Base-by-base conservation (phyloP, 2,329 filamentous ascomycete species). In the Colletotrichum liriopes region DNA sequence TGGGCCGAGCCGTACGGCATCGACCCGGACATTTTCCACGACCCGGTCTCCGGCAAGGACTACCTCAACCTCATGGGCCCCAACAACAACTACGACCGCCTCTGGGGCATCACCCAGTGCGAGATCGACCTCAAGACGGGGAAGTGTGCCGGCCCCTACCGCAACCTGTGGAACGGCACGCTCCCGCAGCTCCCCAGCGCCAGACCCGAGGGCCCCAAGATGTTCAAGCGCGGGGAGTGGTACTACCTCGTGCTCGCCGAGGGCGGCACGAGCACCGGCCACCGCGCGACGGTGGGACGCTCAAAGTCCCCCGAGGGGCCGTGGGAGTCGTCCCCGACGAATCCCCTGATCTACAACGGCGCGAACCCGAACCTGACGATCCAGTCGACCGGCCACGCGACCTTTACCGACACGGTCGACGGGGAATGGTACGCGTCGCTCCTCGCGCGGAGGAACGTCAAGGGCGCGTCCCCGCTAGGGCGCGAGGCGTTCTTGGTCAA, bases 261-360 rank as follows among this genome's bases (percentile, higher is more conserved):
- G 5, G 60, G 61, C 26, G 61, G 37, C 23, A 26, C 80, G 8
- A 83, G 84, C 58, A 80, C 78, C 35, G 83, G 82, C 0, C 84
- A 86, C 73, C 80, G 81, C 37, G 82, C 83, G 64, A 85, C 82
- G 77, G 83, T 86, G 2, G 41, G 84, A 79, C 73, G 79, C 76
- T 56, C 74, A 49, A 14, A 75, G 78, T 7, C 80, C 77, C 6
- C 79, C 54, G 77, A 82, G 39, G 84, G 84, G 0, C 84, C 84
- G 3, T 86, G 84, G 82, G 81, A 82, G 52, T 61, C 78, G 1
- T 81, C 81, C 0, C 82, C 83, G 1, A 78, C 77, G 20, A 85
- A 86, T 54, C 84, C 84, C 3, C 78, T 77, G 4, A 71, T 77
- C 35, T 77, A 74, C 71, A 77, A 76, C 58, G 75, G 73, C 16